Evolutionary conservation across 805 yeast species (phyloP).

Genomic region (Blastobotrys muscicola): DNA sequence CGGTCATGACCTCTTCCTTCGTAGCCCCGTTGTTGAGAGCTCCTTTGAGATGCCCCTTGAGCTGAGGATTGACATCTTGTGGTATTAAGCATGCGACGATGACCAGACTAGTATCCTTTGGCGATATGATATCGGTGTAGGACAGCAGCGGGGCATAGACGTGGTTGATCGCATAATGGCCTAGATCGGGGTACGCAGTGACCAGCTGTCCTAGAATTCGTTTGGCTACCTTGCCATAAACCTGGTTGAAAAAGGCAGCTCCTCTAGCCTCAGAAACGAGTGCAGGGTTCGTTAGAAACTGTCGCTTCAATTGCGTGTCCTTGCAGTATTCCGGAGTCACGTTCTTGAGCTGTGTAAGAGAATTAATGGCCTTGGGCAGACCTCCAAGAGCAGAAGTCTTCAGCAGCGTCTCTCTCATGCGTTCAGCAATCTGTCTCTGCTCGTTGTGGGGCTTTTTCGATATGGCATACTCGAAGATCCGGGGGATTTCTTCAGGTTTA

Average conservation of each 20-base stretch:
- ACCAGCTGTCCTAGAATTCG: slow-evolving; percentile 60
- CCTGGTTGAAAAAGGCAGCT: slow-evolving; percentile 54
- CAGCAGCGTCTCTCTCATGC: slow-evolving; percentile 66
- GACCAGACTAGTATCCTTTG: slow-evolving; percentile 66
- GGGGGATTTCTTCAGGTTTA: slow-evolving; percentile 71
- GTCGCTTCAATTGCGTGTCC: slow-evolving; percentile 19
- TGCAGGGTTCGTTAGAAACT: slow-evolving; percentile 12
- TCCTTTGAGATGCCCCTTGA: slow-evolving; percentile 84
- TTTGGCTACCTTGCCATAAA: slow-evolving; percentile 65
- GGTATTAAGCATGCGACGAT: slow-evolving; percentile 77
- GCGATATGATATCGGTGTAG: slow-evolving; percentile 48
- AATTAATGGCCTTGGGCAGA: slow-evolving; percentile 75
- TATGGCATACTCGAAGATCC: slow-evolving; percentile 60
- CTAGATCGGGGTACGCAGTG: slow-evolving; percentile 76
- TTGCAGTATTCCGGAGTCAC: slow-evolving; percentile 51
- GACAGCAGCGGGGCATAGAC: slow-evolving; percentile 76
- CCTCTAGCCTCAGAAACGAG: slow-evolving; percentile 36
- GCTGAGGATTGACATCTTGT: slow-evolving; percentile 87
- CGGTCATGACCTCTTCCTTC: slow-evolving; percentile 48
- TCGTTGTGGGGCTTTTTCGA: not conserved
- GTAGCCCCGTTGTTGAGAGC: slow-evolving; percentile 74
- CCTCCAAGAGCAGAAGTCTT: slow-evolving; percentile 77
- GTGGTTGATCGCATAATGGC: slow-evolving; percentile 59
- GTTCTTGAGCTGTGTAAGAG: slow-evolving; percentile 52
- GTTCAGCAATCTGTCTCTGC: slow-evolving; percentile 32